Base-by-base conservation (phyloP, 1,284 basidiomycete species). In the Irpex sp. region DNA sequence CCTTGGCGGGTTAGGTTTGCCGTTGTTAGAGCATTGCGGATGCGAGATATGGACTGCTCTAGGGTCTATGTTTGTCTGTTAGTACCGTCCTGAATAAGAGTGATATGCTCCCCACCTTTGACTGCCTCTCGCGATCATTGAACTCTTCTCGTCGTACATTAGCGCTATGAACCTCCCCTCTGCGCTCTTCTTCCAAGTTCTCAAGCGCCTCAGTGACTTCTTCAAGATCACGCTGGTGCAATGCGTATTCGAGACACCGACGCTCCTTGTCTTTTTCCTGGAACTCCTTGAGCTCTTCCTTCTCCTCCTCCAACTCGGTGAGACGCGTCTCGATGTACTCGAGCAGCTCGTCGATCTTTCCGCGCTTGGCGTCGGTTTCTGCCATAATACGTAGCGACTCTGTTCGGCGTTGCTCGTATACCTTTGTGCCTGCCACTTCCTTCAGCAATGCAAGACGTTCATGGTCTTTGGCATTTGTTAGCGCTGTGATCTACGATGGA, bases 341-440 rank as follows among this genome's bases (percentile, higher is more conserved):
- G 36, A 99, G 82, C 6, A 98, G 80, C 69, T 98, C 96, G 70
- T 85, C 88, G 67, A 99, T 98, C 78, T 98, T 98, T 37, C 84
- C 80, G 13, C 95, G 88, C 74, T 98, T 98, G 2, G 92, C 84
- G 65, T 96, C 94, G 59, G 97, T 99, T 73, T 98, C 96, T 51
- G 94, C 86, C 92, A 99, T 97, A 75, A 99, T 97, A 62, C 93
- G 91, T 36, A 97, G 82, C 9, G 94, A 97, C 74, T 99, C 97
- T 0, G 92, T 72, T 11, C 97, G 86, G 59, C 97, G 89, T 72
- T 97, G 92, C 76, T 99, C 97, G 75, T 99, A 99, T 1, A 99
- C 96, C 71, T 97, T 94, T 0, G 97, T 99, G 1, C 97, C 97
- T 0, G 97, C 97, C 0, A 99, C 97, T 75, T 99, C 97, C 73